phyloP scores from a whole-genome alignment of 345 rosid genomes.

The Mallotus nudiflorus region DNA sequence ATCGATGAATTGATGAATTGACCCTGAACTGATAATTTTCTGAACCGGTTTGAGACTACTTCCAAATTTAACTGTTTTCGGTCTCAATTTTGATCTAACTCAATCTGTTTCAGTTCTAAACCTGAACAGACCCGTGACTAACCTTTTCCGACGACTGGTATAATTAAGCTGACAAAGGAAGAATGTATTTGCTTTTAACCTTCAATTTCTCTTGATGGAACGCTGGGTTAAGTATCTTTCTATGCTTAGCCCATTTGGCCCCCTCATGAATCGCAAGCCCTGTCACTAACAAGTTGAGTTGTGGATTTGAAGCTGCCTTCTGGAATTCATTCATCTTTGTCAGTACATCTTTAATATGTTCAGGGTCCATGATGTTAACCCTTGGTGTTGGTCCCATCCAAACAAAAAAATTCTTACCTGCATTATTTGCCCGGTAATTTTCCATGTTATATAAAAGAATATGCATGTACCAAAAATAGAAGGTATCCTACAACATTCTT shows the following conservation, averaged over 20 bases:
- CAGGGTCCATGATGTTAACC: conserved; percentile 1
- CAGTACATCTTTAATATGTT: conserved; percentile 4
- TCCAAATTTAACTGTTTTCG: too few relatives aligned
- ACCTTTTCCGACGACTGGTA: too few relatives aligned
- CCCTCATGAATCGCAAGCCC: conserved; percentile 42
- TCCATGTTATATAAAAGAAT: background rate
- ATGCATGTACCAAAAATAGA: too few relatives aligned
- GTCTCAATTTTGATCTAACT: too few relatives aligned
- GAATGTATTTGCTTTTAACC: conserved; percentile 22
- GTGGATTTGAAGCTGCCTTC: conserved; percentile 33
- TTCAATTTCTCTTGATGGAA: conserved; percentile 52
- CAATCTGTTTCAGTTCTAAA: too few relatives aligned
- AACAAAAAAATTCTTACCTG: conserved; percentile 5
- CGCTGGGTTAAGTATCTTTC: conserved; percentile 54
- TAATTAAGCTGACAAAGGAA: background rate
- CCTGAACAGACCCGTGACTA: too few relatives aligned
- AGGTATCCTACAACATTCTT: too few relatives aligned
- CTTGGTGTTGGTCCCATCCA: conserved; percentile 9
- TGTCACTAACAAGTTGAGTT: conserved; percentile 21
- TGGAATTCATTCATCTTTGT: conserved; percentile 22
- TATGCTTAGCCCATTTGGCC: conserved; percentile 49
- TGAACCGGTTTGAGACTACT: too few relatives aligned
- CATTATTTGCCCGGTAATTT: background rate
- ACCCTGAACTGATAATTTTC: too few relatives aligned
- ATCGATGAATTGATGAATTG: too few relatives aligned